Percentiles rank a stretch among this genome's conserved stretches.
Conservation (phyloP, 2,329 filamentous ascomycete genomes). For the Scytalidium lignicola region DNA sequence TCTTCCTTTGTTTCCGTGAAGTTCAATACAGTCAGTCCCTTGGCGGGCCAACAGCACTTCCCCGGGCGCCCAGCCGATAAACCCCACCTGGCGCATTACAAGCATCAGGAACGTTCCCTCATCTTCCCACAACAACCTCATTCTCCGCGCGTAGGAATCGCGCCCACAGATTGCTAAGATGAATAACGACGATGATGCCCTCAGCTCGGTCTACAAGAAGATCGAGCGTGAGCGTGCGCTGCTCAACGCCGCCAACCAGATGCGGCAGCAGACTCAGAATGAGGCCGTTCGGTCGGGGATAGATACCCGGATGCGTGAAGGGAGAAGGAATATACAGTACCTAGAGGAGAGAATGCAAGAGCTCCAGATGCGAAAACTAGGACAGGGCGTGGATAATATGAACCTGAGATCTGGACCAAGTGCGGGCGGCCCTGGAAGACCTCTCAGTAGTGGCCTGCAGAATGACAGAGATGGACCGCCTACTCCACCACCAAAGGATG, state of each 20-base stretch:
- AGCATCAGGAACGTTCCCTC: neutral
- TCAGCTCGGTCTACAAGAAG: conserved; percentile 86
- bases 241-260: conserved; percentile 87
- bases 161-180: conserved; percentile 29
- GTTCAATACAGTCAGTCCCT: neutral
- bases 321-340: conserved; percentile 88
- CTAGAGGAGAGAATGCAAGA: conserved; percentile 89
- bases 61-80: neutral
- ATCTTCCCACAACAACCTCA: neutral
- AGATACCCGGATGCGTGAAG: conserved; percentile 91
- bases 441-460: conserved; percentile 40
- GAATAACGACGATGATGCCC: conserved; percentile 61
- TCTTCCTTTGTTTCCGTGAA: neutral
- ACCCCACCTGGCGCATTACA: neutral
- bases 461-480: conserved; percentile 45
- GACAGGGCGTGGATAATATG: conserved; percentile 63
- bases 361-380: conserved; percentile 74
- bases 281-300: conserved; percentile 83
- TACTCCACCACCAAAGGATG: conserved; percentile 70
- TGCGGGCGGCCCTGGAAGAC: conserved; percentile 33
- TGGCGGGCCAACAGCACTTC: neutral
- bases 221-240: conserved; percentile 96
- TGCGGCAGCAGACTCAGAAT: conserved; percentile 95
- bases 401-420: conserved; percentile 46
- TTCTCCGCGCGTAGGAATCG: neutral